Percentiles rank a stretch among this genome's conserved stretches.
Conservation (phyloP, 2,329 filamentous ascomycete species). For the Botrytis hyacinthi region DNA sequence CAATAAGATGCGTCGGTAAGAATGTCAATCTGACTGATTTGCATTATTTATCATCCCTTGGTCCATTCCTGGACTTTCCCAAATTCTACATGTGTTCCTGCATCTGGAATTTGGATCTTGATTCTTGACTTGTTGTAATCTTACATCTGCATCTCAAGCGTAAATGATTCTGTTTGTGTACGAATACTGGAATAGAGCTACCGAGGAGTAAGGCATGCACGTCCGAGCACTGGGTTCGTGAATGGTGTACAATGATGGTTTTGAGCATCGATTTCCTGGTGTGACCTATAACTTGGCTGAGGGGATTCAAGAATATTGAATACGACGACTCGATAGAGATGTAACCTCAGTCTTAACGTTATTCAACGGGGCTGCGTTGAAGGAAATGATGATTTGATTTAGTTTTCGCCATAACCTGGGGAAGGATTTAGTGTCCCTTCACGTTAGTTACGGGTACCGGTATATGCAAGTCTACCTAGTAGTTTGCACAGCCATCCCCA, state of each 20-base stretch:
- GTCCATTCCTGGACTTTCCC: not conserved
- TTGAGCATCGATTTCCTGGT: not conserved
- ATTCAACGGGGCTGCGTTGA: not conserved
- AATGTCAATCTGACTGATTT: conserved; percentile 3
- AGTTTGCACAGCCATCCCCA: not conserved
- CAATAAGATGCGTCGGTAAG: not conserved
- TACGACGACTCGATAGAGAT: not conserved
- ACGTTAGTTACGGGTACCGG: too few relatives aligned
- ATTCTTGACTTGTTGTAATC: conserved; percentile 2
- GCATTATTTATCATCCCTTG: not conserved
- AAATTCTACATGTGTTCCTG: not conserved
- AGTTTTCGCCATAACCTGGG: not conserved
- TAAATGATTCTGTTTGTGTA: not conserved
- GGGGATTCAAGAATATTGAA: not conserved
- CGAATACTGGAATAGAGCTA: not conserved
- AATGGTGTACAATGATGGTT: not conserved
- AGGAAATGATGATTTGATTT: not conserved
- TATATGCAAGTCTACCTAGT: not conserved
- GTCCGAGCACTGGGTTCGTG: not conserved
- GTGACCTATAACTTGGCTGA: not conserved
- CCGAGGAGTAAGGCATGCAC: not conserved
- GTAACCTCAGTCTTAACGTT: not conserved
- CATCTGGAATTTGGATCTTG: not conserved
- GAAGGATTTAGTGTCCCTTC: not conserved
- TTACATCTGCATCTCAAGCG: not conserved